Evolutionary conservation across 768 basidiomycete genomes (phyloP).

Genomic region (Rhodotorula paludigena): DNA sequence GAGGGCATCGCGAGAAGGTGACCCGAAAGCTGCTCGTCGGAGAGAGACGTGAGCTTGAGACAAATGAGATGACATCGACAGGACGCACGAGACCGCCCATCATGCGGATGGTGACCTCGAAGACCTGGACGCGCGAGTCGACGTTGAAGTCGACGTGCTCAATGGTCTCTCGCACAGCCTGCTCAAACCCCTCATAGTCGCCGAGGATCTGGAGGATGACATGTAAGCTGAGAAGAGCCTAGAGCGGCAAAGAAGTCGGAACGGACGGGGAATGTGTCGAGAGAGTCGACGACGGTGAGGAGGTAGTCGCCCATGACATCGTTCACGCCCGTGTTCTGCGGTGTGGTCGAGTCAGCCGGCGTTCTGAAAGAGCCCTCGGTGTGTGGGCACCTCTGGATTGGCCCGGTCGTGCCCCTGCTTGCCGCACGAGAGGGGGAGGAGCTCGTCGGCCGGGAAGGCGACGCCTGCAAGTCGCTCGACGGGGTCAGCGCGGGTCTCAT

Average conservation of each 20-base stretch:
- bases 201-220: slow-evolving; percentile 54
- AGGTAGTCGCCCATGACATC: slow-evolving; percentile 84
- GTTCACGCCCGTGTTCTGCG: slow-evolving; percentile 68
- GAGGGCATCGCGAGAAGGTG: slow-evolving; percentile 56
- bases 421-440: slow-evolving; percentile 81
- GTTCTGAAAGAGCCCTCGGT: slow-evolving; percentile 9
- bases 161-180: slow-evolving; percentile 76
- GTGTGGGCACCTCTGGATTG: slow-evolving; percentile 33
- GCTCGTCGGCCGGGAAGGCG: slow-evolving; percentile 52
- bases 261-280: slow-evolving; percentile 72
- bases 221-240: neutral
- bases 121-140: slow-evolving; percentile 94
- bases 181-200: slow-evolving; percentile 71
- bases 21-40: slow-evolving; percentile 57
- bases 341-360: slow-evolving; percentile 41
- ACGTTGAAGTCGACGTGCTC: slow-evolving; percentile 83
- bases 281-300: slow-evolving; percentile 53
- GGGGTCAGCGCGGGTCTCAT: neutral
- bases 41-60: neutral
- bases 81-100: slow-evolving; percentile 66
- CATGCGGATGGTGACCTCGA: slow-evolving; percentile 92
- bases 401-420: slow-evolving; percentile 60
- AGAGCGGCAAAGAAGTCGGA: neutral
- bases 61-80: neutral
- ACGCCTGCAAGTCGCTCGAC: neutral